Base-by-base conservation (phyloP, 768 basidiomycete species). In the Lanmaoa rubissima region DNA sequence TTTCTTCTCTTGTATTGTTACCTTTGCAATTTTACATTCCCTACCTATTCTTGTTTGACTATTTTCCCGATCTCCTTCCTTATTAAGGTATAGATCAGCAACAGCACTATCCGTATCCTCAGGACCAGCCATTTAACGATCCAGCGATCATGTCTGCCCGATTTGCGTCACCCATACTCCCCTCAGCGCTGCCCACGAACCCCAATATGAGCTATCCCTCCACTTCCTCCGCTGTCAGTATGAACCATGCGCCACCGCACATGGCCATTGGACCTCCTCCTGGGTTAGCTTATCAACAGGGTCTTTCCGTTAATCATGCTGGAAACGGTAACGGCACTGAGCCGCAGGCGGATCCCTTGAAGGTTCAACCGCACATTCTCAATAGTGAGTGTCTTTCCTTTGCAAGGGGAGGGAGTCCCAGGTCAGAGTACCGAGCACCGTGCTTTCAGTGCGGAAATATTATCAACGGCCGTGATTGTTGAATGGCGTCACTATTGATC, bases 371-470 rank as follows among this genome's bases (percentile, higher is more conserved):
- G 1, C 48, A 61, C 17, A 39, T 48, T 35, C 73, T 60, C 76
- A 61, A 86, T 76, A 84, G 90, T 90, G 86, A 90, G 89, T 85
- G 65, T 63, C 69, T 76, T 76, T 77, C 72, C 70, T 74, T 75
- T 70, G 73, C 74, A 71, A 82, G 86, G 87, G 87, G 88, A 87
- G 86, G 88, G 87, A 82, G 75, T 76, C 78, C 76, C 73, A 76
- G 87, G 86, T 79, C 85, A 84, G 82, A 81, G 86, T 91, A 89
- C 88, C 90, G 81, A 90, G 87, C 76, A 74, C 87, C 86, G 85
- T 88, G 79, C 88, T 87, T 89, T 88, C 87, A 90, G 88, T 88
- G 85, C 87, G 87, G 85, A 87, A 85, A 82, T 76, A 83, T 77
- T 83, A 82, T 75, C 78, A 84, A 81, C 85, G 81, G 71, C 81